Conservation (phyloP, 2,329 filamentous ascomycete species). For the Elsinoe ampelina region DNA sequence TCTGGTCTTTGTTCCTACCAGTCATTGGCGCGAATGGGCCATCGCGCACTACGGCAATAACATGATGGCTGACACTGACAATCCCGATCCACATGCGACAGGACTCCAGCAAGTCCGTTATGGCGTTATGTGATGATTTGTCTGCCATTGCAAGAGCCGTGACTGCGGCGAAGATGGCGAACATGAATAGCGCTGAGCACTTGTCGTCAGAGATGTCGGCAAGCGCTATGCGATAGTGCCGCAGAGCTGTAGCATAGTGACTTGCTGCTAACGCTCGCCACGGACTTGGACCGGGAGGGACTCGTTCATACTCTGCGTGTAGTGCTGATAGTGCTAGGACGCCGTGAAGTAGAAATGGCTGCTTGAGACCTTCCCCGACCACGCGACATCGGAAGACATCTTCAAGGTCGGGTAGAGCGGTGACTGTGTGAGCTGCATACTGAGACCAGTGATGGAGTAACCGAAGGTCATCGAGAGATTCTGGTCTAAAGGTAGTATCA, state of each 20-base stretch:
- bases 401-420: neutral
- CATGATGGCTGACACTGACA: constrained; percentile 4
- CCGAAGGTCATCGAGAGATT: neutral
- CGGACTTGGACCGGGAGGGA: neutral
- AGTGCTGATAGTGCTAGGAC: neutral
- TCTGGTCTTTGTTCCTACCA: neutral
- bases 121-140: neutral
- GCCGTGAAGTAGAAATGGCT: neutral
- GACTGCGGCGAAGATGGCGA: neutral
- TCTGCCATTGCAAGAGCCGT: neutral
- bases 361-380: neutral
- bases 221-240: neutral
- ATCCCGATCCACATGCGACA: neutral
- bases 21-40: neutral
- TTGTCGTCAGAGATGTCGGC: neutral
- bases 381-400: neutral
- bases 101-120: neutral
- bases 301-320: neutral
- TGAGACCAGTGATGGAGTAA: constrained; percentile 2
- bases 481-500: neutral
- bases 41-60: neutral
- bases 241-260: neutral
- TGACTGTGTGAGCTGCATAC: neutral
- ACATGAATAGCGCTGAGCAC: constrained; percentile 1
- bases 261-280: neutral